phyloP scores from a whole-genome alignment of 257 asterid species.

The Cruciata laevipes region DNA sequence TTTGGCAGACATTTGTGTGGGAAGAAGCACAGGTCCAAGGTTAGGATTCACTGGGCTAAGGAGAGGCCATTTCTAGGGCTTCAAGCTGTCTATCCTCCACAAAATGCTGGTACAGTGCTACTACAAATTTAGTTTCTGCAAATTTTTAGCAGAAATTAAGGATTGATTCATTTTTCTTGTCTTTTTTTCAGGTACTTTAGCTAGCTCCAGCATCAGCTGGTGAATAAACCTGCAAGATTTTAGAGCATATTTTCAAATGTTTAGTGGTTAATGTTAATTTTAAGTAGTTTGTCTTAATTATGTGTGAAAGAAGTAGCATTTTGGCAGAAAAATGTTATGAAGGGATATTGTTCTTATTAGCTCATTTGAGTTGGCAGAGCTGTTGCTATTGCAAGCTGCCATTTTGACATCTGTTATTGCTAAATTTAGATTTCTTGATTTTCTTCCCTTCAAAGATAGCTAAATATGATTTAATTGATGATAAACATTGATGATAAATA shows the following conservation, averaged over 20 bases:
- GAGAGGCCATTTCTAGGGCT: slow-evolving; percentile 11
- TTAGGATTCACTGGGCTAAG: background rate
- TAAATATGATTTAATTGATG: background rate
- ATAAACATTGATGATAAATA: too few species aligned
- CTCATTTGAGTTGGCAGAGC: background rate
- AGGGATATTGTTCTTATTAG: too few species aligned
- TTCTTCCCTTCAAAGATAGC: background rate
- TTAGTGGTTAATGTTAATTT: background rate
- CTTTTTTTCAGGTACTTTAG: background rate
- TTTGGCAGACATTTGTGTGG: background rate
- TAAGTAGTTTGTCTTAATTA: background rate
- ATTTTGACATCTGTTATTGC: background rate
- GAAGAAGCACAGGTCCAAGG: background rate
- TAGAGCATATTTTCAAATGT: background rate
- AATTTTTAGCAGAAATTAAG: background rate
- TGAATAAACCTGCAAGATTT: background rate
- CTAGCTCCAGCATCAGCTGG: background rate
- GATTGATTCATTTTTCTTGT: background rate
- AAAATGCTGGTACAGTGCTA: background rate
- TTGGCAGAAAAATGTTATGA: background rate
- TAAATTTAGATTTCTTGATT: background rate
- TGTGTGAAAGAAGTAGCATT: background rate
- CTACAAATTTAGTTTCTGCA: background rate
- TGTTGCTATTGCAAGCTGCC: background rate
- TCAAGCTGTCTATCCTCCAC: slow-evolving; percentile 27